A percentile compares a stretch with the other conserved stretches of the same genome.
These are phyloP conservation scores for Microcyclosporella mali DNA, from an alignment of 2,329 filamentous ascomycete species.

Conservation along the genomic window DNA sequence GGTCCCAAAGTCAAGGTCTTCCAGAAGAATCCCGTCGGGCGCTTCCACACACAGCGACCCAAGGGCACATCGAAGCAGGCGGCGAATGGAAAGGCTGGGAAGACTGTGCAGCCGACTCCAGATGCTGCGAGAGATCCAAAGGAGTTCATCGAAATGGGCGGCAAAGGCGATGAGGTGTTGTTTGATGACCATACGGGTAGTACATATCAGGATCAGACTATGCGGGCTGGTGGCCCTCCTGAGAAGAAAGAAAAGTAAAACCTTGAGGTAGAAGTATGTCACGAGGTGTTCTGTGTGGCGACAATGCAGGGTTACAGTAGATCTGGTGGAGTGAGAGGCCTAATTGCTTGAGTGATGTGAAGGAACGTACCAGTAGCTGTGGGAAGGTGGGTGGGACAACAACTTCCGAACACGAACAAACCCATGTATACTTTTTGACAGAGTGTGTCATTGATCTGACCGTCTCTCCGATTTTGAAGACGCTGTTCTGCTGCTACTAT, in stretches of 20 bases:
- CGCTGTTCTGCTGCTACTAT: too few species aligned
- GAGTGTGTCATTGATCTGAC: too few species aligned
- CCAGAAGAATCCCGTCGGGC: conserved; percentile 58
- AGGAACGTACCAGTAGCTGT: background rate
- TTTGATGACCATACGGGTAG: conserved; percentile 50
- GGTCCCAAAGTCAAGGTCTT: conserved; percentile 65
- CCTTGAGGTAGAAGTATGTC: too few species aligned
- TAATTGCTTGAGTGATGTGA: too few species aligned
- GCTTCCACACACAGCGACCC: conserved; percentile 24
- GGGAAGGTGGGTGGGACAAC: background rate
- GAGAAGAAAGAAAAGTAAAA: conserved; percentile 6
- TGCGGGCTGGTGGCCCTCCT: conserved; percentile 13
- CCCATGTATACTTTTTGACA: background rate
- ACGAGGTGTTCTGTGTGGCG: too few species aligned
- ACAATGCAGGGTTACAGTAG: background rate
- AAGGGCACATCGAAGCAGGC: conserved; percentile 10
- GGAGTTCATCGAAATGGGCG: conserved; percentile 80
- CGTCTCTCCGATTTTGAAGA: too few species aligned
- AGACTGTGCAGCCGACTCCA: conserved; percentile 58
- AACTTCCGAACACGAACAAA: too few species aligned
- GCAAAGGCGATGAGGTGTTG: conserved; percentile 74
- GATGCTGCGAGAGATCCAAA: conserved; percentile 59
- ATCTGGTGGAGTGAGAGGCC: background rate
- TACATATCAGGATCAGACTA: conserved; percentile 26
- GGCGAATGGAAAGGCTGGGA: conserved; percentile 39